Conservation (phyloP, 495 filamentous ascomycete species). For the Penicillium verhagenii region DNA sequence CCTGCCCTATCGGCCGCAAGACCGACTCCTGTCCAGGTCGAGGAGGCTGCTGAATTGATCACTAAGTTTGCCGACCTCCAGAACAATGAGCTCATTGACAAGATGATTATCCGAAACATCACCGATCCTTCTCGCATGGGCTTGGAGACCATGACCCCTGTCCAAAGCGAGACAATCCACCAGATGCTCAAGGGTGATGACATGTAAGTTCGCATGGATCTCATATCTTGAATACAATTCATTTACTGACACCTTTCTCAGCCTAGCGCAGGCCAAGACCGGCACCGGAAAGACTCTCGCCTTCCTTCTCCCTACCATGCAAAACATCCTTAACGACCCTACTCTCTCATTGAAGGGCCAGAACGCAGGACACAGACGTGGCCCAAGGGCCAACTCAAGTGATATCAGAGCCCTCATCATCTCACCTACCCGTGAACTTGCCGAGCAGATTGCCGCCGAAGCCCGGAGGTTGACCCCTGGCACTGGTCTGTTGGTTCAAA, state of each 20-base stretch:
- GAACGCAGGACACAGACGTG: constrained; percentile 1
- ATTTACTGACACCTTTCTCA: constrained; percentile 36
- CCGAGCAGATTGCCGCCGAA: constrained; percentile 89
- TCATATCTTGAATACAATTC: not conserved
- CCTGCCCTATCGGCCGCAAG: constrained; percentile 22
- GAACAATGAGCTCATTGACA: constrained; percentile 60
- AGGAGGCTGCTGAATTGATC: constrained; percentile 34
- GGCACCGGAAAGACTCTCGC: constrained; percentile 87
- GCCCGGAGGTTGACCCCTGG: constrained; percentile 64
- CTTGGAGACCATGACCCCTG: constrained; percentile 84
- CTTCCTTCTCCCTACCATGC: constrained; percentile 74
- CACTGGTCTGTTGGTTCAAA: constrained; percentile 75
- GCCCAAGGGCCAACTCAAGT: constrained; percentile 26
- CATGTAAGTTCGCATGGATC: constrained; percentile 55
- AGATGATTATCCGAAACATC: constrained; percentile 64
- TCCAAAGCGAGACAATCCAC: constrained; percentile 82
- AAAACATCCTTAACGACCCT: constrained; percentile 67
- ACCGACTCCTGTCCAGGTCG: constrained; percentile 15
- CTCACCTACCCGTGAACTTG: constrained; percentile 92
- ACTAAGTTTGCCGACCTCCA: constrained; percentile 71
- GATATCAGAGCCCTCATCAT: constrained; percentile 90
- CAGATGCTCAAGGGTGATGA: constrained; percentile 75
- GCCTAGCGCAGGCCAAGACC: constrained; percentile 84
- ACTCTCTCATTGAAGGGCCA: constrained; percentile 34
- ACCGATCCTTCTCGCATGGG: constrained; percentile 61